These are phyloP conservation scores for Pisolithus tinctorius DNA, from an alignment of 768 basidiomycete species.

Conservation along the genomic window DNA sequence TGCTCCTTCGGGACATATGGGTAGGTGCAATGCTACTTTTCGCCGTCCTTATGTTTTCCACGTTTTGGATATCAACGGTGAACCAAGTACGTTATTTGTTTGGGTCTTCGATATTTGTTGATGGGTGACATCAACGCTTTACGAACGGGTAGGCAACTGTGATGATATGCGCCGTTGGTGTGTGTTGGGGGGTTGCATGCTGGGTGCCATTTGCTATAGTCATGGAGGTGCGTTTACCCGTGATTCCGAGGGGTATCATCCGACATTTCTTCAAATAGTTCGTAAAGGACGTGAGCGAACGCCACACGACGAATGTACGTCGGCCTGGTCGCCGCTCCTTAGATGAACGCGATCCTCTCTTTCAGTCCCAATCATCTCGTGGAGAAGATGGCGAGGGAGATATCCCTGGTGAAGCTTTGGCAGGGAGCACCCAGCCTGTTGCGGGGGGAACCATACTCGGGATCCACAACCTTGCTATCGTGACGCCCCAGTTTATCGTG, in stretches of 20 bases:
- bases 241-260: neutral
- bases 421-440: slow-evolving; percentile 36
- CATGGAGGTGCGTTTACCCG: slow-evolving; percentile 73
- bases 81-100: slow-evolving; percentile 39
- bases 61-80: slow-evolving; percentile 82
- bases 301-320: slow-evolving; percentile 12
- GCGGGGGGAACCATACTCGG: slow-evolving; percentile 91
- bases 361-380: slow-evolving; percentile 47
- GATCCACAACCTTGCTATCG: slow-evolving; percentile 93
- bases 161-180: slow-evolving; percentile 79
- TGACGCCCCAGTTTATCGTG: slow-evolving; percentile 91
- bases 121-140: neutral
- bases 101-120: neutral
- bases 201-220: slow-evolving; percentile 98
- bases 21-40: slow-evolving; percentile 81
- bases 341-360: slow-evolving; percentile 43
- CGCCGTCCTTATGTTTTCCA: slow-evolving; percentile 69
- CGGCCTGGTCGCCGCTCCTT: slow-evolving; percentile 27
- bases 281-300: slow-evolving; percentile 62
- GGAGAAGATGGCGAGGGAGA: slow-evolving; percentile 37
- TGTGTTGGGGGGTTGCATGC: slow-evolving; percentile 97
- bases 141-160: slow-evolving; percentile 53
- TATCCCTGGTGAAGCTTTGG: slow-evolving; percentile 23
- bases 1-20: slow-evolving; percentile 92
- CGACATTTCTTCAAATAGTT: slow-evolving; percentile 35